These are phyloP conservation scores for Scedosporium minutisporum DNA, from an alignment of 2,329 filamentous ascomycete species.

Conservation along the genomic window DNA sequence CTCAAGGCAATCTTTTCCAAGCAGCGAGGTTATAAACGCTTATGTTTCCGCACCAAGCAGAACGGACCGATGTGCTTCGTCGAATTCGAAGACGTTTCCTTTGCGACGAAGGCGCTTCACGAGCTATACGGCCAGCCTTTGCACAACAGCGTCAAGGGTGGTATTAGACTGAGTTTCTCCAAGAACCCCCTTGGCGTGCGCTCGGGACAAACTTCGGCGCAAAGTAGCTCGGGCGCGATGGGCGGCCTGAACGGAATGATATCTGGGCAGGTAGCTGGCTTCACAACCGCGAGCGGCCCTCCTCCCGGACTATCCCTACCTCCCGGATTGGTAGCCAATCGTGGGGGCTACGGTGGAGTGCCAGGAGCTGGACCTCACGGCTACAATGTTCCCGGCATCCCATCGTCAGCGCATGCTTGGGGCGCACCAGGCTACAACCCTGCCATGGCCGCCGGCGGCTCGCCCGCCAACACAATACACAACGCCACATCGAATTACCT, in stretches of 20 bases:
- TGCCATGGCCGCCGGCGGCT: conserved; percentile 11
- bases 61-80: conserved; percentile 99
- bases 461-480: conserved; percentile 11
- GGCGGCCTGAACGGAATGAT: conserved; percentile 51
- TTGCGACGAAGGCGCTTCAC: conserved; percentile 81
- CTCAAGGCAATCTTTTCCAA: conserved; percentile 89
- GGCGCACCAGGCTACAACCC: conserved; percentile 9
- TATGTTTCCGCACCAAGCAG: conserved; percentile 89
- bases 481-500: conserved; percentile 11
- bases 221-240: conserved; percentile 22
- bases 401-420: conserved; percentile 3
- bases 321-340: conserved; percentile 48
- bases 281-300: conserved; percentile 62
- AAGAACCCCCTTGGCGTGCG: conserved; percentile 94
- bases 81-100: conserved; percentile 89
- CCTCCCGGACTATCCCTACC: conserved; percentile 73
- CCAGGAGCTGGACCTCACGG: conserved; percentile 1
- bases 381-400: background rate
- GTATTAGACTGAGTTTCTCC: conserved; percentile 90
- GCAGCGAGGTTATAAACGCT: conserved; percentile 86
- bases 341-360: background rate
- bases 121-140: conserved; percentile 81
- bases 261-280: conserved; percentile 43
- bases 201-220: conserved; percentile 54
- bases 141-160: conserved; percentile 88